Evolutionary conservation across 78 protist genomes (phyloP).

Genomic region (Blattamonas nauphoetae): DNA sequence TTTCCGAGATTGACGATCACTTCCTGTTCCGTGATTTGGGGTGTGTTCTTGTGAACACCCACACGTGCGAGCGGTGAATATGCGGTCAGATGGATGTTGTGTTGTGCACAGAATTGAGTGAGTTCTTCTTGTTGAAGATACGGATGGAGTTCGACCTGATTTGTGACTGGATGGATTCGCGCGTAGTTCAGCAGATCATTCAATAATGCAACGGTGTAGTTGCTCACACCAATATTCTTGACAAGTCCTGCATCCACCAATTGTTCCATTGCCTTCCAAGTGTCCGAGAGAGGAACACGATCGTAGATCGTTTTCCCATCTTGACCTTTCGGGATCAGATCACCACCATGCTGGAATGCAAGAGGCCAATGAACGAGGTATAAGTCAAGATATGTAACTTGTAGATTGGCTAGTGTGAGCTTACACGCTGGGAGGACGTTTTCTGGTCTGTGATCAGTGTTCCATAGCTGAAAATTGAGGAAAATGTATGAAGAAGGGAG

Average conservation of each 20-base stretch:
- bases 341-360: no score
- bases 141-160: conserved; percentile 17
- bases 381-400: conserved; percentile 58
- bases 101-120: neutral
- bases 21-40: neutral
- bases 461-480: conserved; percentile 36
- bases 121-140: neutral
- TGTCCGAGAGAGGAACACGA: conserved; percentile 40
- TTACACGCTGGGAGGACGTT: conserved; percentile 43
- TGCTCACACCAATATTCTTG: conserved; percentile 14
- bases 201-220: neutral
- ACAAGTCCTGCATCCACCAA: conserved; percentile 44
- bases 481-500: neutral
- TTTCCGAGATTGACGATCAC: neutral
- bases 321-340: neutral
- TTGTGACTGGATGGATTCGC: neutral
- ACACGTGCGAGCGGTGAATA: neutral
- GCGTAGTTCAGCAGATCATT: neutral
- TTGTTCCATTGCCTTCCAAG: conserved; percentile 69
- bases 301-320: neutral
- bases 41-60: neutral
- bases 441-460: conserved; percentile 39
- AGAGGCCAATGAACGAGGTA: conserved; percentile 68
- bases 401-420: conserved; percentile 36
- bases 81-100: neutral